Conservation (phyloP, 805 yeast genomes). For the Metschnikowia orientalis region DNA sequence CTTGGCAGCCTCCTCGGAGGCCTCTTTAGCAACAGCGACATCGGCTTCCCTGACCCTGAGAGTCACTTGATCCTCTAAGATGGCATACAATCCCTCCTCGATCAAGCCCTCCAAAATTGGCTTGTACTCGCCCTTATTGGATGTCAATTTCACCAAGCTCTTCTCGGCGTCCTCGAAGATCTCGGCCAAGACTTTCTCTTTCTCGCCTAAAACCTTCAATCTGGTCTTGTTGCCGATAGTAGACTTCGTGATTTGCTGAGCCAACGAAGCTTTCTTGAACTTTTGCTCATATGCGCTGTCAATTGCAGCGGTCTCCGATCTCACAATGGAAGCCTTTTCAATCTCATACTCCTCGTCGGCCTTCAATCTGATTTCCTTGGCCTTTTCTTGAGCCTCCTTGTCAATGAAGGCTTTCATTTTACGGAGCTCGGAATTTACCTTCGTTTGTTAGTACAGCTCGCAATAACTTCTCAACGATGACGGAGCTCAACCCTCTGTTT, state of each 20-base stretch:
- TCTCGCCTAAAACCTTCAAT: constrained; percentile 80
- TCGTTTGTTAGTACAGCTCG: constrained; percentile 4
- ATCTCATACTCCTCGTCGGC: constrained; percentile 99
- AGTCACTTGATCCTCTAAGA: constrained; percentile 66
- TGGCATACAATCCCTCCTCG: constrained; percentile 65
- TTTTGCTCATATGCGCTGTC: constrained; percentile 76
- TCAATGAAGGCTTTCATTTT: constrained; percentile 98
- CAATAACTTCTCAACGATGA: too few relatives aligned
- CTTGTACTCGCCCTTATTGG: constrained; percentile 57
- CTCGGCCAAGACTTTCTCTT: constrained; percentile 67
- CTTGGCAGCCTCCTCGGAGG: constrained; percentile 56
- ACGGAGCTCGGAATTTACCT: constrained; percentile 93
- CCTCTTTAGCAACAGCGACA: constrained; percentile 54
- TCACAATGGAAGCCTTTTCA: constrained; percentile 91
- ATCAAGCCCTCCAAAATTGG: constrained; percentile 71
- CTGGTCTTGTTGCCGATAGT: constrained; percentile 94
- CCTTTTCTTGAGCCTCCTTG: constrained; percentile 98
- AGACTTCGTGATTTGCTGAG: constrained; percentile 93
- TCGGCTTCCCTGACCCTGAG: constrained; percentile 69
- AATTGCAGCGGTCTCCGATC: constrained; percentile 85
- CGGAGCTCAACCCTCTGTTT: too few relatives aligned
- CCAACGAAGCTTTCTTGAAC: constrained; percentile 84
- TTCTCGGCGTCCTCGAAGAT: constrained; percentile 68
- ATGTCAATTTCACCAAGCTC: constrained; percentile 55
- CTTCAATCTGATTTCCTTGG: constrained; percentile 89